Conservation (phyloP, 495 filamentous ascomycete genomes). For the Neurospora sp. region DNA sequence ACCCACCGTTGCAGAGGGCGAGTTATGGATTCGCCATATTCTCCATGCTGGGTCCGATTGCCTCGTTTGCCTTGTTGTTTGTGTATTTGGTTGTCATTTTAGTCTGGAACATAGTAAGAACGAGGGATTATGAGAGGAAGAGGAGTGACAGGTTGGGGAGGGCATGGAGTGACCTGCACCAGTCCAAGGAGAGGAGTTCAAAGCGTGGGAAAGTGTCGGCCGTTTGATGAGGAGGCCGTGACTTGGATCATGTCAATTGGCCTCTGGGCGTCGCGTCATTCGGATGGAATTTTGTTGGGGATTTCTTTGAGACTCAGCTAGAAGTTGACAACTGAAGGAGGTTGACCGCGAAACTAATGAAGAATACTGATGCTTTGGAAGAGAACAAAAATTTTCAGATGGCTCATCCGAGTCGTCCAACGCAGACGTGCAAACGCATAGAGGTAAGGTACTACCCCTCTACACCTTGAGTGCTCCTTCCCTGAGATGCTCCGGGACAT, state of each 20-base stretch:
- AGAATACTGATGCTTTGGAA: no score
- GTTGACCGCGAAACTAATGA: no score
- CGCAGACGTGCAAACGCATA: no score
- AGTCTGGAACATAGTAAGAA: not conserved
- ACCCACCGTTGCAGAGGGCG: constrained; percentile 31
- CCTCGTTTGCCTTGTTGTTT: not conserved
- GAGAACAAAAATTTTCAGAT: no score
- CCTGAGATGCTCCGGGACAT: no score
- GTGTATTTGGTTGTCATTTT: not conserved
- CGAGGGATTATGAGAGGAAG: not conserved
- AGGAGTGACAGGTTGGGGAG: not conserved
- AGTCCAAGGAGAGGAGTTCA: not conserved
- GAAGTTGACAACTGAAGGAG: not conserved
- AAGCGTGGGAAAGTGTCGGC: not conserved
- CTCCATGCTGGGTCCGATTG: constrained; percentile 26
- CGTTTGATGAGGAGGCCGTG: not conserved
- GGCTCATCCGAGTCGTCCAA: no score
- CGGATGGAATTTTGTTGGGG: no score
- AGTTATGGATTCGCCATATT: constrained; percentile 48
- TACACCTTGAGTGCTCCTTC: no score
- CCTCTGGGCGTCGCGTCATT: no score
- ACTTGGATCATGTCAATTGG: no score
- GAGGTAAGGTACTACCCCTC: no score
- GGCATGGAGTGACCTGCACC: not conserved
- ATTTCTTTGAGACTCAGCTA: no score